phyloP scores from a whole-genome alignment of 495 filamentous ascomycete genomes.

The Xeromyces bisporus region DNA sequence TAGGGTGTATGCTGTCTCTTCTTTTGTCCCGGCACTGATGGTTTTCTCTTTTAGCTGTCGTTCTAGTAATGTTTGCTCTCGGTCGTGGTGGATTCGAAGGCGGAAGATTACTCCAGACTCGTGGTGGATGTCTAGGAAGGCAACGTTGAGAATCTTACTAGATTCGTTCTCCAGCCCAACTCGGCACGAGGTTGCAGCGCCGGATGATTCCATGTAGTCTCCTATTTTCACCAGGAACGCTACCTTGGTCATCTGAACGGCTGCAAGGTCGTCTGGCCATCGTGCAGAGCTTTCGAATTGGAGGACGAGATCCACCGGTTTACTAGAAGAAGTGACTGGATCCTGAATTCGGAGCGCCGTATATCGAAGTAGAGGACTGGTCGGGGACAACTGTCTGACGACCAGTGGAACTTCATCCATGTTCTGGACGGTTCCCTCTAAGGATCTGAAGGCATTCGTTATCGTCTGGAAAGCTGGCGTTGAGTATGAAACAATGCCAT shows the following conservation, averaged over 20 bases:
- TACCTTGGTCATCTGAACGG: conserved; percentile 85
- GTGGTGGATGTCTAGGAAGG: conserved; percentile 71
- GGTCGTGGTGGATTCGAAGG: conserved; percentile 51
- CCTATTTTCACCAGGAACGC: conserved; percentile 78
- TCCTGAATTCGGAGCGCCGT: conserved; percentile 38
- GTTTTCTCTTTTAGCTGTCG: conserved; percentile 57
- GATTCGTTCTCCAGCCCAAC: conserved; percentile 67
- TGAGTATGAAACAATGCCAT: conserved; percentile 19
- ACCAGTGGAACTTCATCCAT: conserved; percentile 69
- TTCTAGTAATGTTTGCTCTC: conserved; percentile 68
- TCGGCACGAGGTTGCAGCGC: conserved; percentile 34
- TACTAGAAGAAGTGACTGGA: conserved; percentile 11
- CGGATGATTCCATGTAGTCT: conserved; percentile 43
- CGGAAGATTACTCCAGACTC: conserved; percentile 43
- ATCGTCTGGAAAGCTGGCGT: conserved; percentile 35
- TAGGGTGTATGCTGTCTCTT: conserved; percentile 49
- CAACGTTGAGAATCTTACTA: conserved; percentile 49
- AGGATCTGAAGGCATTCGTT: conserved; percentile 44
- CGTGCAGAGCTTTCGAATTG: conserved; percentile 87
- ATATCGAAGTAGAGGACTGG: conserved; percentile 55
- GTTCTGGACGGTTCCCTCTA: conserved; percentile 56
- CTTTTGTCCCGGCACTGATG: conserved; percentile 39
- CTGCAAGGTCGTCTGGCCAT: conserved; percentile 81
- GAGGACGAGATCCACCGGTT: conserved; percentile 50
- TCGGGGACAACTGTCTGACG: conserved; percentile 57